phyloP scores from a whole-genome alignment of 140 eudicot species.

The Oenanthe javanica region DNA sequence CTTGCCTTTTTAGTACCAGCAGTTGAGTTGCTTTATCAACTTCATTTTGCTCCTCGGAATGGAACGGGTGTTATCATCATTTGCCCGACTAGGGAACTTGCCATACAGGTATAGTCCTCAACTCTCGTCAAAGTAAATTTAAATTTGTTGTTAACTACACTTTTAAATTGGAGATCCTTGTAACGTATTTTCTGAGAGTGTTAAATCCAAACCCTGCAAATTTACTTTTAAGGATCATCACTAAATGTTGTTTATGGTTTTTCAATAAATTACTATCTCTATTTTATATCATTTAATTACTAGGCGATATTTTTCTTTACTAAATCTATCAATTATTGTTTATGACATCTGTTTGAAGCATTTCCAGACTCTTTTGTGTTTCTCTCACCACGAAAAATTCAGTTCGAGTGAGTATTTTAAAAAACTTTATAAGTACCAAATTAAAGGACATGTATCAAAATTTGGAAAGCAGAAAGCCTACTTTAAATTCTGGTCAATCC shows the following conservation, averaged over 20 bases:
- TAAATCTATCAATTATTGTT: background rate
- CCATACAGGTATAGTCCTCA: slow-evolving; percentile 52
- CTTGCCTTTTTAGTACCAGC: slow-evolving; percentile 84
- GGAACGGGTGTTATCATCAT: slow-evolving; percentile 78
- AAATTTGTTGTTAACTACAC: no score
- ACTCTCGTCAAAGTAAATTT: background rate
- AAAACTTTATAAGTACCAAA: background rate
- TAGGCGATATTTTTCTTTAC: background rate
- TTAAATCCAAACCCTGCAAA: background rate
- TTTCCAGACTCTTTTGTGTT: background rate
- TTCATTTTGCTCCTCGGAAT: slow-evolving; percentile 59
- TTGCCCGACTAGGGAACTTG: slow-evolving; percentile 87
- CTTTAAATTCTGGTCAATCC: background rate
- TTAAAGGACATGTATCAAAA: background rate
- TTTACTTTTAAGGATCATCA: background rate
- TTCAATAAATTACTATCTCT: background rate
- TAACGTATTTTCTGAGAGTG: no score
- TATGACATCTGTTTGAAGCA: background rate
- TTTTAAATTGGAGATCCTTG: background rate
- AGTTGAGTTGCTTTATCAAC: slow-evolving; percentile 55
- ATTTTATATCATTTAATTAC: background rate
- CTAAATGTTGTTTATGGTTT: background rate
- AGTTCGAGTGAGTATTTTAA: no score
- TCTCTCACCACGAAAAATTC: no score
- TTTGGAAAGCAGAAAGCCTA: background rate